Conservation (phyloP, 2,329 filamentous ascomycete species). For the Verticillium dahliae region DNA sequence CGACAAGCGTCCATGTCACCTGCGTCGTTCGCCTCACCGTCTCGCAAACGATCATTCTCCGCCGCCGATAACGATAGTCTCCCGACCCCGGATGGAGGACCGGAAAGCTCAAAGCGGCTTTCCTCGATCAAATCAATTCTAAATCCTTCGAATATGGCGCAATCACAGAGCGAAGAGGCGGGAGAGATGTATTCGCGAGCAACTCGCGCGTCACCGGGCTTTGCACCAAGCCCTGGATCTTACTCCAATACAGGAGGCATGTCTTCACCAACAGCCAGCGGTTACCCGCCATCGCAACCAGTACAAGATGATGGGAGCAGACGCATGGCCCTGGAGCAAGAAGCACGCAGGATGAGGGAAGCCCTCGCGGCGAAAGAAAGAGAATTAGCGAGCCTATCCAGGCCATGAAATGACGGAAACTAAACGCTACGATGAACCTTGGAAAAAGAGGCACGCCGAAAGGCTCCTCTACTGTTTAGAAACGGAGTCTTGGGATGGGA, state of each 20-base stretch:
- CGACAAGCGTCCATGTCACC: conserved; percentile 54
- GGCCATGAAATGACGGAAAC: not conserved
- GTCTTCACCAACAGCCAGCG: conserved; percentile 18
- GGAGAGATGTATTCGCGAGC: conserved; percentile 32
- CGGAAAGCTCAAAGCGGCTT: conserved; percentile 52
- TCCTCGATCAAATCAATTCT: conserved; percentile 73
- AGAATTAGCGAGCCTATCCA: conserved; percentile 49
- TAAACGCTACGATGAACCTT: not conserved
- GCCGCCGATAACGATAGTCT: conserved; percentile 46
- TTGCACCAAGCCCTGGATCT: conserved; percentile 31
- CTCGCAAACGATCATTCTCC: conserved; percentile 63
- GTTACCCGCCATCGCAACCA: conserved; percentile 15
- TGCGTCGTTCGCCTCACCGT: conserved; percentile 51
- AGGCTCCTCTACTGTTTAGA: not conserved
- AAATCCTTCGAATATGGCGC: conserved; percentile 41
- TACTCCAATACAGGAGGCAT: conserved; percentile 23
- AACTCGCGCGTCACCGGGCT: conserved; percentile 35
- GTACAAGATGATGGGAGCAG: conserved; percentile 39
- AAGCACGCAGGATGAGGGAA: conserved; percentile 71
- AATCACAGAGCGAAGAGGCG: conserved; percentile 25
- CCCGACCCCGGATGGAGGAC: conserved; percentile 26
- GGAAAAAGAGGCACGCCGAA: too few relatives aligned
- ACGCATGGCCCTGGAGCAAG: conserved; percentile 58
- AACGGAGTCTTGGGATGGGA: not conserved
- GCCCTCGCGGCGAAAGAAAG: conserved; percentile 67